These are phyloP conservation scores for Leucogyrophana mollusca DNA, from an alignment of 768 basidiomycete species.

Conservation along the genomic window DNA sequence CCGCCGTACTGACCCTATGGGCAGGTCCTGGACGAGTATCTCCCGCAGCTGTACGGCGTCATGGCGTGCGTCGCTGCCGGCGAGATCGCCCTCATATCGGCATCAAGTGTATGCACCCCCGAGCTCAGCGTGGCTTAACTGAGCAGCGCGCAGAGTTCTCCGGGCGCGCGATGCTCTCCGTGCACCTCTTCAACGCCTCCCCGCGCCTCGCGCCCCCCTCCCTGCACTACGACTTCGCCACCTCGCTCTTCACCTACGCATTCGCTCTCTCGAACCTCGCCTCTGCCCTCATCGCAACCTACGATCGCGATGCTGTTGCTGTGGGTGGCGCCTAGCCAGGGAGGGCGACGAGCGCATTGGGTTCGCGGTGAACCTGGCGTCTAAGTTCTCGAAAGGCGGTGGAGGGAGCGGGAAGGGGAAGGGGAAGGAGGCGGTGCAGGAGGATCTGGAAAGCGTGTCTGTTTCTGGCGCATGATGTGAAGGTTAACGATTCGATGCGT, in stretches of 20 bases:
- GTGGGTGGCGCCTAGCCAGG: slow-evolving; percentile 76
- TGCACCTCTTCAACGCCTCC: slow-evolving; percentile 65
- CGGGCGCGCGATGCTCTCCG: slow-evolving; percentile 87
- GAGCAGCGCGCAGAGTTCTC: slow-evolving; percentile 63
- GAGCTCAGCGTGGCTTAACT: not conserved
- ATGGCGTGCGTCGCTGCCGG: slow-evolving; percentile 68
- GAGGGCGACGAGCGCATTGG: slow-evolving; percentile 83
- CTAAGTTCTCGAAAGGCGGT: too few species aligned
- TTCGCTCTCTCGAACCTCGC: slow-evolving; percentile 75
- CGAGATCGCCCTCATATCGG: slow-evolving; percentile 64
- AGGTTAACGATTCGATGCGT: slow-evolving; percentile 86
- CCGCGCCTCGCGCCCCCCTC: slow-evolving; percentile 65
- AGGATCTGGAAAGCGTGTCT: slow-evolving; percentile 64
- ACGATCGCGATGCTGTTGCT: slow-evolving; percentile 74
- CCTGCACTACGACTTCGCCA: slow-evolving; percentile 79
- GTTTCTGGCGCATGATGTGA: slow-evolving; percentile 82
- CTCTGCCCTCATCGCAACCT: slow-evolving; percentile 69
- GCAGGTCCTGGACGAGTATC: slow-evolving; percentile 85
- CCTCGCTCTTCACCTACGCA: slow-evolving; percentile 79
- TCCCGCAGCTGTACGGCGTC: slow-evolving; percentile 78
- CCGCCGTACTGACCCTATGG: not conserved
- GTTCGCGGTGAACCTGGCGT: slow-evolving; percentile 75
- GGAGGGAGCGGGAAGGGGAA: slow-evolving; percentile 61
- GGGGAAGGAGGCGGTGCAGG: slow-evolving; percentile 51
- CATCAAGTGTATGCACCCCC: slow-evolving; percentile 61